Conservation (phyloP, 169 alveolate species). For the Cryptosporidium canis region DNA sequence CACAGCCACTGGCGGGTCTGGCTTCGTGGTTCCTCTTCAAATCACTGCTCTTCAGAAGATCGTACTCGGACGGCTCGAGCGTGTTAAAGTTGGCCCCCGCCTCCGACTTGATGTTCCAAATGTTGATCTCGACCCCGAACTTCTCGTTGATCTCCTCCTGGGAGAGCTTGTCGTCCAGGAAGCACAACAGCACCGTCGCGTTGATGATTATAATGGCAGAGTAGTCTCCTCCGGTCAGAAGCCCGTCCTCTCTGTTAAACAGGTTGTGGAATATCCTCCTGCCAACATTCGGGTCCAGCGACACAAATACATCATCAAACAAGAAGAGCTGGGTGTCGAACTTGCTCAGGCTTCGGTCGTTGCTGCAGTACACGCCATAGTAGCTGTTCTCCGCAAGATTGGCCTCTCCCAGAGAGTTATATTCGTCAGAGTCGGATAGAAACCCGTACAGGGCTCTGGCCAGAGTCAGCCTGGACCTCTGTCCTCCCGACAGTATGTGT, state of each 20-base stretch:
- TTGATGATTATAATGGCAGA: constrained; percentile 18
- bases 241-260: constrained; percentile 17
- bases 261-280: constrained; percentile 41
- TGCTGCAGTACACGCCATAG: neutral
- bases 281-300: constrained; percentile 65
- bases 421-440: constrained; percentile 4
- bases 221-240: constrained; percentile 12
- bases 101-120: constrained; percentile 35
- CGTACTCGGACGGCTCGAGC: neutral
- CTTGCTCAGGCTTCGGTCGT: neutral
- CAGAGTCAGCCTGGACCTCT: constrained; percentile 90
- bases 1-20: too few relatives aligned
- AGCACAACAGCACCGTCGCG: neutral
- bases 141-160: neutral
- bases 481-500: constrained; percentile 90
- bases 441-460: constrained; percentile 89
- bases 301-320: constrained; percentile 37
- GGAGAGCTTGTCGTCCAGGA: constrained; percentile 19
- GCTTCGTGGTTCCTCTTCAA: neutral
- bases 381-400: neutral
- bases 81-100: neutral
- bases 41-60: neutral
- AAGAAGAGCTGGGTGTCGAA: constrained; percentile 40
- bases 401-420: neutral
- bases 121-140: constrained; percentile 52